phyloP scores from a whole-genome alignment of 164 flowering plant species.

The Vitis cinerea region DNA sequence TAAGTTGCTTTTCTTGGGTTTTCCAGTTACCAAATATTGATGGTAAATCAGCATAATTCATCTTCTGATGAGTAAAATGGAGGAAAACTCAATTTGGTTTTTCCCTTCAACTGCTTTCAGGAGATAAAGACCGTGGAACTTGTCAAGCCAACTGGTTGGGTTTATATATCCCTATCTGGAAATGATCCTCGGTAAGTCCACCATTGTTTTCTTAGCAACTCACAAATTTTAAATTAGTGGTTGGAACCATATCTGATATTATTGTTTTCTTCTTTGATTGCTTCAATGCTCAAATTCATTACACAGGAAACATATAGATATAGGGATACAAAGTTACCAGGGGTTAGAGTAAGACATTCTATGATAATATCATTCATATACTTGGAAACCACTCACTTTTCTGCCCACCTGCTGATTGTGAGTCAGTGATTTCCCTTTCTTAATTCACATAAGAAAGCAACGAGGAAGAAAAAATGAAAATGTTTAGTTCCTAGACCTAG shows the following conservation, averaged over 20 bases:
- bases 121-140: slow-evolving; percentile 88
- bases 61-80: no score
- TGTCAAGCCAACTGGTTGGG: slow-evolving; percentile 88
- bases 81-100: slow-evolving; percentile 1
- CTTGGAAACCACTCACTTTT: not conserved
- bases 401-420: not conserved
- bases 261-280: not conserved
- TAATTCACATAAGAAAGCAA: not conserved
- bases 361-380: not conserved
- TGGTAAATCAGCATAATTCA: no score
- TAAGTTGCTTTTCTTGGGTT: no score
- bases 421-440: not conserved
- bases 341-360: not conserved
- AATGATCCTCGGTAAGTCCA: slow-evolving; percentile 77
- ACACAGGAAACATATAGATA: not conserved
- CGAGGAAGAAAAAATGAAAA: no score
- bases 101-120: slow-evolving; percentile 31
- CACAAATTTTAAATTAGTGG: no score
- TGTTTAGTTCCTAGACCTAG: no score
- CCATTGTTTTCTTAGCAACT: not conserved
- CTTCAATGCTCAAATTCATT: not conserved
- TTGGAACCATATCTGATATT: not conserved
- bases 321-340: not conserved
- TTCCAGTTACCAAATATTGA: no score
- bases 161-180: slow-evolving; percentile 78